These are phyloP conservation scores for Euphorbia celastroides DNA, from an alignment of 441 rosid species.

Conservation along the genomic window DNA sequence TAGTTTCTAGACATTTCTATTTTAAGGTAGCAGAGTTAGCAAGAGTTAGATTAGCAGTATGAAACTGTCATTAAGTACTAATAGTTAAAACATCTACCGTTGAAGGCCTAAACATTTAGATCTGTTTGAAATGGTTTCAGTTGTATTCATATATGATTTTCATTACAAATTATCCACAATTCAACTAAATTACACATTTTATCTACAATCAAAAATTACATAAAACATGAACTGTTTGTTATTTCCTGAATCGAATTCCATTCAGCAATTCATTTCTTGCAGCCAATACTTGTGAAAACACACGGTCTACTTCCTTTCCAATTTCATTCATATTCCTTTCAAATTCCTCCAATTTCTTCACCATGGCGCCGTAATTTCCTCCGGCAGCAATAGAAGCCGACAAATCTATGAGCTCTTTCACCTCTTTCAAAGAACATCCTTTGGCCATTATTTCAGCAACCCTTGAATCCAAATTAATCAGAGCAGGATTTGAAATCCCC, in stretches of 20 bases:
- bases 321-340: constrained; percentile 38
- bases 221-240: neutral
- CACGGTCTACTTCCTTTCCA: constrained; percentile 32
- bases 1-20: constrained; percentile 16
- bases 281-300: constrained; percentile 42
- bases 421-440: constrained; percentile 32
- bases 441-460: constrained; percentile 23
- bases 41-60: constrained; percentile 15
- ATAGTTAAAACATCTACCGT: too few relatives aligned
- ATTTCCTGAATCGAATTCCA: constrained; percentile 27
- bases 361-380: constrained; percentile 26
- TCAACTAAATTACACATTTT: constrained; percentile 5
- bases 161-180: constrained; percentile 7
- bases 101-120: too few relatives aligned
- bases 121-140: neutral
- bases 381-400: constrained; percentile 25
- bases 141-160: neutral
- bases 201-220: constrained; percentile 4
- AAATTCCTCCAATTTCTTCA: constrained; percentile 28
- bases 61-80: too few relatives aligned
- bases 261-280: constrained; percentile 47
- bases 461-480: constrained; percentile 28
- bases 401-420: constrained; percentile 39
- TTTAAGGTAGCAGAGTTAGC: constrained; percentile 17
- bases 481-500: constrained; percentile 20